These are phyloP conservation scores for Aspergillus amoenus DNA, from an alignment of 2,329 filamentous ascomycete species.

Conservation along the genomic window DNA sequence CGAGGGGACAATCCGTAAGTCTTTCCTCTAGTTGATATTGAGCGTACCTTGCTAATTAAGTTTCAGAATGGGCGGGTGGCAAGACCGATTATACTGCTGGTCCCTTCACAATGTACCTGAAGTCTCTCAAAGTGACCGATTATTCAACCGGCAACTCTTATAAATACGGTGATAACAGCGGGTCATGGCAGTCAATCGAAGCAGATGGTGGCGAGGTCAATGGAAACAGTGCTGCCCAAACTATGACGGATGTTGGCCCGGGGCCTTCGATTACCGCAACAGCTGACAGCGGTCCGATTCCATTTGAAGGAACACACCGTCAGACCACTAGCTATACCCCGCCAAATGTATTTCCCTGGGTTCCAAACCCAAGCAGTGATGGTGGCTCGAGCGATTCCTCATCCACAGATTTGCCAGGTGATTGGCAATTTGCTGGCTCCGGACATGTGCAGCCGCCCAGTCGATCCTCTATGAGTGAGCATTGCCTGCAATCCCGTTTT, in stretches of 20 bases:
- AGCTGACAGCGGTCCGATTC: constrained; percentile 63
- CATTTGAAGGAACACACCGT: constrained; percentile 56
- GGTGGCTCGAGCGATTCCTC: constrained; percentile 49
- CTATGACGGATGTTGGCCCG: constrained; percentile 41
- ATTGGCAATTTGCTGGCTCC: constrained; percentile 75
- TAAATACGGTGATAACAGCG: constrained; percentile 73
- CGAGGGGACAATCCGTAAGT: constrained; percentile 69
- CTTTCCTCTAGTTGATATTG: background rate
- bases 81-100: constrained; percentile 78
- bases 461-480: constrained; percentile 67
- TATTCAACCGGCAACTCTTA: constrained; percentile 92
- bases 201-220: constrained; percentile 78
- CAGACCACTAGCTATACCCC: constrained; percentile 50
- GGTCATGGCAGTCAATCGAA: constrained; percentile 77
- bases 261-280: constrained; percentile 65
- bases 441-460: constrained; percentile 76
- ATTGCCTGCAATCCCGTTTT: constrained; percentile 27
- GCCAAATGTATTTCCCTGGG: constrained; percentile 69
- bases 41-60: constrained; percentile 12
- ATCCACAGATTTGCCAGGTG: constrained; percentile 62
- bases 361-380: constrained; percentile 45
- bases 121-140: constrained; percentile 74
- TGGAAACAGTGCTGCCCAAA: constrained; percentile 52
- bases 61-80: constrained; percentile 74
- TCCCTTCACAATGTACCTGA: constrained; percentile 83